phyloP scores from a whole-genome alignment of 495 filamentous ascomycete species.

The Letharia columbiana region DNA sequence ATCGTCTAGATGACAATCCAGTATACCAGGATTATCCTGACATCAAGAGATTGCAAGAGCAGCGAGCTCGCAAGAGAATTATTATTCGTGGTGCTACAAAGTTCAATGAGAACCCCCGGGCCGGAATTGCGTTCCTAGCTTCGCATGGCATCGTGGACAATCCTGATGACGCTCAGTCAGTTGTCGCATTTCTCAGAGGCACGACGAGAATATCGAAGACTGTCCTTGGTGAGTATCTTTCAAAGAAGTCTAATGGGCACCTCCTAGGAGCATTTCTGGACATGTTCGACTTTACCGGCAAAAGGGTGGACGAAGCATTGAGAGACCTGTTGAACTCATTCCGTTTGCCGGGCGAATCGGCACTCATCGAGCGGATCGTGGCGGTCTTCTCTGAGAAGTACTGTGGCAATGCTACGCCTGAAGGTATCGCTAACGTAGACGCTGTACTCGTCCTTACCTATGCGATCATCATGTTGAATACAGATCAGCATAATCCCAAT shows the following conservation, averaged over 20 bases:
- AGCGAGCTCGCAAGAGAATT: slow-evolving; percentile 70
- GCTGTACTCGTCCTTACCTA: slow-evolving; percentile 87
- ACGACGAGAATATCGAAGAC: slow-evolving; percentile 85
- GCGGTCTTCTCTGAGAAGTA: slow-evolving; percentile 81
- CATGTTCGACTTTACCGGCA: slow-evolving; percentile 75
- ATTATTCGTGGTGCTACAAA: slow-evolving; percentile 82
- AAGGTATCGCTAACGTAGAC: slow-evolving; percentile 78
- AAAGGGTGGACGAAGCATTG: slow-evolving; percentile 82
- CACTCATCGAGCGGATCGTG: slow-evolving; percentile 88
- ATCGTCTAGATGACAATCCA: slow-evolving; percentile 67
- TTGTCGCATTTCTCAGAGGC: slow-evolving; percentile 75
- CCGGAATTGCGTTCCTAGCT: slow-evolving; percentile 75
- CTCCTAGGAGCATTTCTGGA: slow-evolving; percentile 78
- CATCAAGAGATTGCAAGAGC: slow-evolving; percentile 51
- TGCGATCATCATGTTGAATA: slow-evolving; percentile 92
- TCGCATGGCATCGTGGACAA: slow-evolving; percentile 76
- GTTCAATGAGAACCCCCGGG: slow-evolving; percentile 93
- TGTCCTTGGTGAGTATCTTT: slow-evolving; percentile 82
- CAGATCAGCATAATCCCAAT: slow-evolving; percentile 91
- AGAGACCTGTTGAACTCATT: slow-evolving; percentile 84
- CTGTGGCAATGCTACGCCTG: slow-evolving; percentile 58
- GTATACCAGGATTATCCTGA: slow-evolving; percentile 59
- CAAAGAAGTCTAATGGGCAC: slow-evolving; percentile 75
- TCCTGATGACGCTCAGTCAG: slow-evolving; percentile 57
- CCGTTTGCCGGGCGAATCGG: slow-evolving; percentile 85